Base-by-base conservation (phyloP, 176 grass and related monocot species). In the Echinochloa phyllopogon region DNA sequence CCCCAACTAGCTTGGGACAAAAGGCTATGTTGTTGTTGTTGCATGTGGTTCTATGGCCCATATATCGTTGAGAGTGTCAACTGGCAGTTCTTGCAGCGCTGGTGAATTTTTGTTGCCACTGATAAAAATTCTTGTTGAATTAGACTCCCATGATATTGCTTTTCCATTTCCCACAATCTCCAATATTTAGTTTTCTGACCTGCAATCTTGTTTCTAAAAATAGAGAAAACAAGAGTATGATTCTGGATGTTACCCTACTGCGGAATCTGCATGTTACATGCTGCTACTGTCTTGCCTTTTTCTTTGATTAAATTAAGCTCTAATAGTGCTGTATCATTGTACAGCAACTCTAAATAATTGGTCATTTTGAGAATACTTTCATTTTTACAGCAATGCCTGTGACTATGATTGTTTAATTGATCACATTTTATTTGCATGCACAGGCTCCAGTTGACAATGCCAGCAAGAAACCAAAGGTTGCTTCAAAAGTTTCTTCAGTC, bases 391-490 rank as follows among this genome's bases (percentile, higher is more conserved):
- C 40, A 80, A 61, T 43, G 3, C 60, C 6, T 16, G 37, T 20
- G 69, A 43, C 50, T 37, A 41, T 40, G 74, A 41, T n/a, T 72
- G 10, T 68, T 36, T 12, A 55, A 78, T 27, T 90, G 18, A 80
- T 2, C 21, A 8, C 72, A 38, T 59, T 63, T 71, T 78, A 0
- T 77, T 83, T 69, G 3, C 67, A 72, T 49, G 45, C 3, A 56
- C 69, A 98, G 93, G 77, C 86, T 82, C 81, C 81, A 65, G 80
- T 73, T 70, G 86, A 83, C n/a, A 74, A 33, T 48, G 37, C 72
- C 25, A 90, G 69, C 84, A 98, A 96, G 89, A 98, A 94, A 59
- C 93, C 84, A 9, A 98, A 98, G 80, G 71, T 94, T 13, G 81
- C 74, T 56, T 52, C 82, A 4, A 93, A 86, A 65, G 84, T 98